A percentile compares a stretch with the other conserved stretches of the same genome.
Evolutionary conservation across 768 basidiomycete genomes (phyloP).

Genomic region (Lactifluus echinatus): DNA sequence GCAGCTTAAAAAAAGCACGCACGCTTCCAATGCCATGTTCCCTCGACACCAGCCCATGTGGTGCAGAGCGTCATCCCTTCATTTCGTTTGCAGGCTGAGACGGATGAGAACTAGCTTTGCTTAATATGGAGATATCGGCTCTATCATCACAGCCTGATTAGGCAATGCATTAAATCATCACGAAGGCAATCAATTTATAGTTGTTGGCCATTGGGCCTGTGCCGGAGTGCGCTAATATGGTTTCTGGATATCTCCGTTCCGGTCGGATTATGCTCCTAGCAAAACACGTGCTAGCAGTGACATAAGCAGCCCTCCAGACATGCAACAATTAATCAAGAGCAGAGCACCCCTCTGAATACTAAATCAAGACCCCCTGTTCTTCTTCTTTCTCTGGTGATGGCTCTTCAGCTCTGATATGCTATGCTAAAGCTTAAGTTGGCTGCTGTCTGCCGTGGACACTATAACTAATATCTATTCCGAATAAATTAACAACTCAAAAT

Average conservation of each 20-base stretch:
- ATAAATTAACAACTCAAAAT: too few relatives aligned
- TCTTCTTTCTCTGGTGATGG: too few relatives aligned
- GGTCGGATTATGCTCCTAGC: neutral
- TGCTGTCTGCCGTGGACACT: too few relatives aligned
- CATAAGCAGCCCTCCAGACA: neutral
- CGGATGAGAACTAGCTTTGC: neutral
- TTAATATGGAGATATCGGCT: slow-evolving; percentile 1
- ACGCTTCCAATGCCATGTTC: neutral
- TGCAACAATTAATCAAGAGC: too few relatives aligned
- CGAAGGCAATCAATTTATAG: neutral
- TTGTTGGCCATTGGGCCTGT: neutral
- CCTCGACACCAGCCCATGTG: neutral
- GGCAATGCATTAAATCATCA: neutral
- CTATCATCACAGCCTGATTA: neutral
- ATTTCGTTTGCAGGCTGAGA: neutral
- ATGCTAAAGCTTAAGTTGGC: too few relatives aligned
- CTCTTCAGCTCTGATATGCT: too few relatives aligned
- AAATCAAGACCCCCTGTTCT: too few relatives aligned
- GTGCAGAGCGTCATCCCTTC: neutral
- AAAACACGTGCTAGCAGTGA: slow-evolving; percentile 13
- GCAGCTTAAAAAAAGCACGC: too few relatives aligned
- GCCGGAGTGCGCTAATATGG: neutral
- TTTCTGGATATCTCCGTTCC: neutral
- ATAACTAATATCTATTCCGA: too few relatives aligned
- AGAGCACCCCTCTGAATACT: too few relatives aligned